Base-by-base conservation (phyloP, 2,329 filamentous ascomycete species). In the Teratosphaeria pseudoeucalypti region DNA sequence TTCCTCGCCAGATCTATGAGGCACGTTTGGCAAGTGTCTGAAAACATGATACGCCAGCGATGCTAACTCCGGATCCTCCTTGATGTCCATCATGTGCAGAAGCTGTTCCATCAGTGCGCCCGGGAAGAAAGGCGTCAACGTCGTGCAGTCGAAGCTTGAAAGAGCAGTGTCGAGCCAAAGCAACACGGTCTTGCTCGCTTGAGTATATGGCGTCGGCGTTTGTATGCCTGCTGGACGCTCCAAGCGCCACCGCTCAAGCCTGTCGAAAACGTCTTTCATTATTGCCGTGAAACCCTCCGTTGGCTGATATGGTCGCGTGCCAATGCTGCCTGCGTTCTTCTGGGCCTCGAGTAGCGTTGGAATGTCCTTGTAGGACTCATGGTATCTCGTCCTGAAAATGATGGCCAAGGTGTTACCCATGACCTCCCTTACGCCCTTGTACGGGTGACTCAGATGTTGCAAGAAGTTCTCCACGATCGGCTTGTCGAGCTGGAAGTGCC, bases 51-150 rank as follows among this genome's bases (percentile, higher is more conserved):
- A 99, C 0, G 94, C 92, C 9, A 96, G 82, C 10, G 89, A 87
- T 79, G 96, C 95, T 2, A 99, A 82, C 74, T 99, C 95, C 0
- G 90, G 91, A 68, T 99, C 94, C 74, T 99, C 94, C 74, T 97
- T 97, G 72, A 99, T 90, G 70, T 99, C 94, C 92, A 99, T 99
- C 94, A 99, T 99, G 78, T 99, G 92, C 57, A 99, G 78, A 14
- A 99, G 83, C 72, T 96, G 89, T 68, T 94, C 89, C 73, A 95
- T 94, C 70, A 97, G 92, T 0, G 88, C 81, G 39, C 89, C 82
- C 0, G 91, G 88, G 78, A 99, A 97, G 81, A 96, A 97, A 3
- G 87, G 85, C 19, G 95, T 85, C 14, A 99, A 83, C 70, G 94
- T 88, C 0, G 85, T 95, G 75, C 94, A 99, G 72, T 97, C 94